Conservation (phyloP, 805 yeast species). For the Dipodascopsis tothii region DNA sequence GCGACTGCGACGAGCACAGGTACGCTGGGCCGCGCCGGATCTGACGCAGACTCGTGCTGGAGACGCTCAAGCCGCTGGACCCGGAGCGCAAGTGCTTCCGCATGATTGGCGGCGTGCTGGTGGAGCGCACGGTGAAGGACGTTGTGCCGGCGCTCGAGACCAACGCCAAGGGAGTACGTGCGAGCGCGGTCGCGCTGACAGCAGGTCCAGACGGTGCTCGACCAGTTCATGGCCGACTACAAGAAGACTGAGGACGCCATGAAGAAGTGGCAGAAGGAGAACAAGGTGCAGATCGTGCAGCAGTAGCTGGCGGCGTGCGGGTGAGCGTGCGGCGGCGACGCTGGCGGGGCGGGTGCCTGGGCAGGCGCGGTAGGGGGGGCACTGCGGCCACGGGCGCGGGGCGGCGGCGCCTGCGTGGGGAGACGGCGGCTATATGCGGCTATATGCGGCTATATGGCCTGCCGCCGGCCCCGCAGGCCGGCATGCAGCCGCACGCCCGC, state of each 20-base stretch:
- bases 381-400: no score
- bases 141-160: slow-evolving; percentile 56
- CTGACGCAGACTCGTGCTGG: slow-evolving; percentile 44
- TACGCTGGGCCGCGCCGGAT: neutral
- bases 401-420: no score
- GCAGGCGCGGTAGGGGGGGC: no score
- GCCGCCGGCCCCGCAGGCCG: no score
- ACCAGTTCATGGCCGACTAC: slow-evolving; percentile 37
- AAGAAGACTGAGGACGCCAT: slow-evolving; percentile 38
- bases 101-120: slow-evolving; percentile 89
- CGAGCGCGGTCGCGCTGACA: no score
- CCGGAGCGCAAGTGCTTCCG: slow-evolving; percentile 70
- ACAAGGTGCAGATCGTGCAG: slow-evolving; percentile 44
- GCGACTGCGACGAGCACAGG: slow-evolving; percentile 37
- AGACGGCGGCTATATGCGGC: no score
- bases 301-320: no score
- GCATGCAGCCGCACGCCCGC: no score
- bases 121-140: slow-evolving; percentile 73
- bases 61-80: slow-evolving; percentile 47
- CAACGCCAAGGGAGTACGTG: slow-evolving; percentile 44
- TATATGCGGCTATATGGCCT: no score
- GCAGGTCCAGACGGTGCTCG: slow-evolving; percentile 34
- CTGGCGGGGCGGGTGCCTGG: no score
- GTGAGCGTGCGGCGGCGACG: no score
- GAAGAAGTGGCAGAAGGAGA: slow-evolving; percentile 43